A percentile compares a stretch with the other conserved stretches of the same genome.
Conservation (phyloP, 2,329 filamentous ascomycete species). For the Chaetomiaceae sp. region DNA sequence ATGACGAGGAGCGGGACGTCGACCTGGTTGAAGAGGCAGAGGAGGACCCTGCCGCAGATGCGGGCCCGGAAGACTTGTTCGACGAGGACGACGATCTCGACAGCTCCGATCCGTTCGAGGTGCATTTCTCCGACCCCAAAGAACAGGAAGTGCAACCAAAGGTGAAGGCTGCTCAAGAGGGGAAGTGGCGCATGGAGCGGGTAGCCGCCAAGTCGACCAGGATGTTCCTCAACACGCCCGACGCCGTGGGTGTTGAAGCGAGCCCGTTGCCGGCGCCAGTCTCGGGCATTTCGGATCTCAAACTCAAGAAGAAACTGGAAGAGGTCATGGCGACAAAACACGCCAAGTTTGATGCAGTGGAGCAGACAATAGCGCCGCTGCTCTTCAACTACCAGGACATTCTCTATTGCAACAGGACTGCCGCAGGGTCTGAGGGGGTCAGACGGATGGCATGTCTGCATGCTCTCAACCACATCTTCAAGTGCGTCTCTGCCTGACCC, state of each 20-base stretch:
- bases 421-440: slow-evolving; percentile 62
- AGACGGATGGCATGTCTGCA: slow-evolving; percentile 75
- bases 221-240: slow-evolving; percentile 44
- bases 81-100: slow-evolving; percentile 48
- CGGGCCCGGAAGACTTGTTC: slow-evolving; percentile 23
- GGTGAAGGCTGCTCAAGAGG: slow-evolving; percentile 46
- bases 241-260: slow-evolving; percentile 33
- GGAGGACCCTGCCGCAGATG: slow-evolving; percentile 38
- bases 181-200: slow-evolving; percentile 49
- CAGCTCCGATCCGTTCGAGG: slow-evolving; percentile 67
- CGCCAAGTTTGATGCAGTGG: slow-evolving; percentile 53
- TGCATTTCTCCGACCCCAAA: slow-evolving; percentile 69
- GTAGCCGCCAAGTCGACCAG: slow-evolving; percentile 43
- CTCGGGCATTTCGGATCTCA: slow-evolving; percentile 42
- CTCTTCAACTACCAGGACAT: slow-evolving; percentile 82
- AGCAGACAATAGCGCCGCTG: slow-evolving; percentile 62
- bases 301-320: slow-evolving; percentile 67
- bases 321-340: slow-evolving; percentile 50
- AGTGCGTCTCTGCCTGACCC: slow-evolving; percentile 43
- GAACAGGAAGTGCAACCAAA: slow-evolving; percentile 52
- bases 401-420: slow-evolving; percentile 67
- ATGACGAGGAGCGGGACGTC: slow-evolving; percentile 34
- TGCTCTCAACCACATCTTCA: slow-evolving; percentile 86
- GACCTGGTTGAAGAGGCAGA: slow-evolving; percentile 44
- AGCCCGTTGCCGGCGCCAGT: slow-evolving; percentile 34